Base-by-base conservation (phyloP, 192 early-diverging fungal species). In the Dimargaris xerosporica region DNA sequence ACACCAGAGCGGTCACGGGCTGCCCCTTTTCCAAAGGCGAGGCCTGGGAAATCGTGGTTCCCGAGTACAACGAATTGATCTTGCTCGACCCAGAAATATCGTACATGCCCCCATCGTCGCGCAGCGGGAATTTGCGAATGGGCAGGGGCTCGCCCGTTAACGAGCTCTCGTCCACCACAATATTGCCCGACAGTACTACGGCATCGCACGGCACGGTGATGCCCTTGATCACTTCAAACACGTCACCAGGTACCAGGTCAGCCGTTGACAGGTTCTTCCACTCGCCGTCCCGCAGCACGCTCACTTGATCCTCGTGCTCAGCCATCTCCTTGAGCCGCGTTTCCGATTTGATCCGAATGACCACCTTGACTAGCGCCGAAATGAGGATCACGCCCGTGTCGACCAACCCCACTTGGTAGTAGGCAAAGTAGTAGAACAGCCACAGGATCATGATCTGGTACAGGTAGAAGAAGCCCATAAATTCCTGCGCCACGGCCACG, bases 91-190 rank as follows among this genome's bases (percentile, higher is more conserved):
- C 59, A 0, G 25, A 16, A 15, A 17, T 28, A 46, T 72, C 73
- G 41, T 78, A 78, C 50, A 47, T 11, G 13, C 61, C 47, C 0
- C 54, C 39, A 39, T 70, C 68, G 34, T 76, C 69, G 34, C 73
- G 72, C 25, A 82, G 54, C 2, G 81, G 65, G 50, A 82, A 79
- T 65, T 85, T 85, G 45, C 79, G 73, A 31, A 85, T 79, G 2
- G 83, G 83, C 25, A 84, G 65, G 3, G 83, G 76, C 66, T 85
- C 83, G 23, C 77, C 83, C 21, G 83, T 85, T 21, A 85, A 64
- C 16, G 74, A 77, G 42, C 68, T 71, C 62, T 85, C 83, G 64
- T 85, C 82, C 42, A 78, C 79, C 17, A 85, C 75, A 7, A 72
- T 71, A 53, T 78, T 79, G 25, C 82, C 82, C 47, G 65, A 60